A percentile compares a stretch with the other conserved stretches of the same genome.
Evolutionary conservation across 164 flowering plant species (phyloP).

Genomic region (Sedum album): DNA sequence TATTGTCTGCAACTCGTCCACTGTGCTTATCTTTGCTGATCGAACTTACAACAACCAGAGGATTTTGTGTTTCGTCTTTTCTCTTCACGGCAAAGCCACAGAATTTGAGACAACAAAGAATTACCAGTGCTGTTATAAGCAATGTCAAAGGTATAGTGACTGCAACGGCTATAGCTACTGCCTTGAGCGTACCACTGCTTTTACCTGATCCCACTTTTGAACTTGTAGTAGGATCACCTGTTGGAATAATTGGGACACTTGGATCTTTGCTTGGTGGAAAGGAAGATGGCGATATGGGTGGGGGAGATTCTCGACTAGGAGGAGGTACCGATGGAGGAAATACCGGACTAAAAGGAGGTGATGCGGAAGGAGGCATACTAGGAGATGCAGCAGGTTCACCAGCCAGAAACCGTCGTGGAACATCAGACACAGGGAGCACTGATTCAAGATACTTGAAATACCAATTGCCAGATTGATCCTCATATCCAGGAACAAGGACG

Average conservation of each 20-base stretch:
- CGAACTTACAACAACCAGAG: conserved; percentile 29
- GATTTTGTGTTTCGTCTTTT: conserved; percentile 65
- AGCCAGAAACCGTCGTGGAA: conserved; percentile 22
- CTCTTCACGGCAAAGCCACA: conserved; percentile 19
- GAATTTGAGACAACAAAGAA: conserved; percentile 36
- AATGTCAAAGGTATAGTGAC: conserved; percentile 67
- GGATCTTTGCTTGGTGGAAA: conserved; percentile 20
- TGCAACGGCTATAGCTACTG: conserved; percentile 55
- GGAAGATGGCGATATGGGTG: conserved; percentile 19
- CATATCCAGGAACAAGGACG: conserved; percentile 25
- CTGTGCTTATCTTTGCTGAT: conserved; percentile 29
- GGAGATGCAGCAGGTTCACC: conserved; percentile 19
- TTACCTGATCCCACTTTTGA: conserved; percentile 18
- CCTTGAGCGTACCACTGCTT: conserved; percentile 12
- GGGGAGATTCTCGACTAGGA: conserved; percentile 6
- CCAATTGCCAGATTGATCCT: conserved; percentile 23
- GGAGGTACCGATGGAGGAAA: conserved; percentile 12
- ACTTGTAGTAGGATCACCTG: conserved; percentile 15
- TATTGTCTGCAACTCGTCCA: conserved; percentile 14
- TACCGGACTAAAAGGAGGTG: conserved; percentile 14
- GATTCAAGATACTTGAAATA: conserved; percentile 26
- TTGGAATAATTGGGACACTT: conserved; percentile 18
- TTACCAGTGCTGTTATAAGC: conserved; percentile 36
- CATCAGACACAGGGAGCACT: conserved; percentile 18
- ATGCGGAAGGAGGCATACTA: conserved; percentile 10